phyloP scores from a whole-genome alignment of 768 basidiomycete species.

The Termitomyces sp. region DNA sequence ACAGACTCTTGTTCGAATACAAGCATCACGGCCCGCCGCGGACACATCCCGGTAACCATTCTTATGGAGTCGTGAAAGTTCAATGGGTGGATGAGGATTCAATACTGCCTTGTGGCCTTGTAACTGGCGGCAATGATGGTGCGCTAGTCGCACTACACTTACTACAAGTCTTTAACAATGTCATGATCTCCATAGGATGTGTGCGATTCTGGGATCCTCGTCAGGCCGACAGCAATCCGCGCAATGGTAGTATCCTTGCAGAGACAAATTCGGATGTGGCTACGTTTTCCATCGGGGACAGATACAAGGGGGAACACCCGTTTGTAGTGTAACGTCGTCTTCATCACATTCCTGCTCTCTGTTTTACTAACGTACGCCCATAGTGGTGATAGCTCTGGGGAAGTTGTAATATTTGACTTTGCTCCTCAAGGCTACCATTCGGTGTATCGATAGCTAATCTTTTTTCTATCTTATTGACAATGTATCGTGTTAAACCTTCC shows the following conservation, averaged over 20 bases:
- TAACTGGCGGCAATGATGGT: constrained; percentile 67
- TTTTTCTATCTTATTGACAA: background rate
- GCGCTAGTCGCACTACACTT: constrained; percentile 9
- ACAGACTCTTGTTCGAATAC: constrained; percentile 41
- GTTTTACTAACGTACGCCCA: background rate
- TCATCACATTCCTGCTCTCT: background rate
- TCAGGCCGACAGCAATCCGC: constrained; percentile 26
- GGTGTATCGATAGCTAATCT: constrained; percentile 2
- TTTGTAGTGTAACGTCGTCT: constrained; percentile 50
- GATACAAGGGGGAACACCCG: constrained; percentile 42
- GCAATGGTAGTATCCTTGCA: constrained; percentile 46
- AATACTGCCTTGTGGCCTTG: constrained; percentile 35
- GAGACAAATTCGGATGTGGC: constrained; percentile 52
- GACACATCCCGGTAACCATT: constrained; percentile 21
- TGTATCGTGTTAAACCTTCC: background rate
- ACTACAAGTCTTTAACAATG: background rate
- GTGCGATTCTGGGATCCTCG: constrained; percentile 63
- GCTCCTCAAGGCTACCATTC: constrained; percentile 1
- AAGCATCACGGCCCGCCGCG: constrained; percentile 33
- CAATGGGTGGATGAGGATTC: constrained; percentile 45
- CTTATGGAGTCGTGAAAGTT: constrained; percentile 46
- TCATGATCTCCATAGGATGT: constrained; percentile 41
- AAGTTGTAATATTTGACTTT: constrained; percentile 38
- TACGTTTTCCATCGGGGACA: constrained; percentile 54
- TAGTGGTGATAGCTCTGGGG: constrained; percentile 47